A percentile compares a stretch with the other conserved stretches of the same genome.
phyloP scores from a whole-genome alignment of 1,284 basidiomycete genomes.

The Golubevia pallescens region DNA sequence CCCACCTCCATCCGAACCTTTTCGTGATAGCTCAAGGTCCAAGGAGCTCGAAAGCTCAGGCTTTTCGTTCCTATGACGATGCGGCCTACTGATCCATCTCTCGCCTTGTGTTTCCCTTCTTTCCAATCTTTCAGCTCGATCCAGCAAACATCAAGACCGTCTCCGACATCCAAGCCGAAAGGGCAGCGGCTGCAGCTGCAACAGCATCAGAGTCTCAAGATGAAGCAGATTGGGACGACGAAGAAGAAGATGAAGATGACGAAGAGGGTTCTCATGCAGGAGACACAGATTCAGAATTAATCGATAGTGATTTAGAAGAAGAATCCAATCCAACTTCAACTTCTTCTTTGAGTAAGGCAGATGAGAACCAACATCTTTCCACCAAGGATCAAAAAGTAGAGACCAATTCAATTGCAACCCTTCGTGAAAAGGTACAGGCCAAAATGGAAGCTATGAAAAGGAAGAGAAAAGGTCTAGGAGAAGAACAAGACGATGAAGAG shows the following conservation, averaged over 20 bases:
- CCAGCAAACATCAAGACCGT: slow-evolving; percentile 50
- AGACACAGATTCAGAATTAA: slow-evolving; percentile 33
- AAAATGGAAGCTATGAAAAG: slow-evolving; percentile 47
- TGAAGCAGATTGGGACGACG: slow-evolving; percentile 22
- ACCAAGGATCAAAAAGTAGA: not conserved
- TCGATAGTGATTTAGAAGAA: slow-evolving; percentile 26
- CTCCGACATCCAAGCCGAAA: slow-evolving; percentile 39
- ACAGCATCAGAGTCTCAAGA: slow-evolving; percentile 2
- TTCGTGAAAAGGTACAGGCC: slow-evolving; percentile 47
- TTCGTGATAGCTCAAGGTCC: too few relatives aligned
- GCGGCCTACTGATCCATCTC: too few relatives aligned
- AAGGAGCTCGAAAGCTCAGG: too few relatives aligned
- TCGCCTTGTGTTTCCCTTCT: too few relatives aligned
- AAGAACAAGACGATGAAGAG: too few relatives aligned
- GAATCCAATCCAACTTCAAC: slow-evolving; percentile 1
- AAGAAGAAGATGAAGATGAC: slow-evolving; percentile 19
- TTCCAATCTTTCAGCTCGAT: slow-evolving; percentile 28
- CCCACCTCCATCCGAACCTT: too few relatives aligned
- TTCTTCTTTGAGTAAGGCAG: too few relatives aligned
- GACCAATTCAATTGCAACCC: slow-evolving; percentile 27
- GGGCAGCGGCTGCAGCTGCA: slow-evolving; percentile 25
- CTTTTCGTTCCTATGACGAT: too few relatives aligned
- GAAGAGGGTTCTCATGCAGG: slow-evolving; percentile 30
- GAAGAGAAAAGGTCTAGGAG: slow-evolving; percentile 24
- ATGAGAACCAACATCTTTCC: too few relatives aligned